phyloP scores from a whole-genome alignment of 176 grass and related monocot genomes.

The Avena insularis region DNA sequence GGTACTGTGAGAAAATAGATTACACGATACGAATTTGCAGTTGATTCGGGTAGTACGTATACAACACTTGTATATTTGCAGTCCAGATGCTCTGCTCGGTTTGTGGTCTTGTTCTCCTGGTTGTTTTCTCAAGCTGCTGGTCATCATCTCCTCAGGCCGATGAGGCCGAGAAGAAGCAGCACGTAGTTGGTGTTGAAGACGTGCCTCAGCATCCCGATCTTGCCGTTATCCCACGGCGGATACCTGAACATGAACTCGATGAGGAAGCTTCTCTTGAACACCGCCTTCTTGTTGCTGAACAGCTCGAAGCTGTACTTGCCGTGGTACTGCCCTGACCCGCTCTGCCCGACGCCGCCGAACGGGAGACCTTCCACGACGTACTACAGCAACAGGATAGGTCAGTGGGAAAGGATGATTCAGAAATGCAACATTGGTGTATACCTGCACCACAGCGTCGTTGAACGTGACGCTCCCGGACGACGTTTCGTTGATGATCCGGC shows the following conservation, averaged over 20 bases:
- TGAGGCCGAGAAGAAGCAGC: conserved; percentile 50
- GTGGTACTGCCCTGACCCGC: conserved; percentile 82
- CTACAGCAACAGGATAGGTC: conserved; percentile 16
- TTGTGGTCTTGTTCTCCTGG: neutral
- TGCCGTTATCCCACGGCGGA: conserved; percentile 68
- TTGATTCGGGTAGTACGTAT: neutral
- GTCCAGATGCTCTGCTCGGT: neutral
- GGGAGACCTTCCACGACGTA: conserved; percentile 55
- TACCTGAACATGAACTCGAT: conserved; percentile 67
- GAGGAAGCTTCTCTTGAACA: conserved; percentile 70
- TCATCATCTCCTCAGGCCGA: conserved; percentile 61
- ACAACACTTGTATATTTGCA: neutral
- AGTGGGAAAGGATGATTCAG: neutral
- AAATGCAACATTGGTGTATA: neutral
- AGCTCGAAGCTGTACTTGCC: conserved; percentile 88
- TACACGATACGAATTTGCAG: neutral
- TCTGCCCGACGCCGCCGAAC: conserved; percentile 73
- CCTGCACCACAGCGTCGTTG: conserved; percentile 83
- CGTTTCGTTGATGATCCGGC: conserved; percentile 62
- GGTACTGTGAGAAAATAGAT: neutral
- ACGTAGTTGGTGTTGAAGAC: conserved; percentile 60
- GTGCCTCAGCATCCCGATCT: conserved; percentile 62
- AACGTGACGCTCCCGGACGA: conserved; percentile 75
- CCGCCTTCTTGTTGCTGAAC: conserved; percentile 86
- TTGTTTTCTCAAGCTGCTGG: neutral